phyloP scores from a whole-genome alignment of 2,329 filamentous ascomycete species.

The Colletotrichum theobromicola region DNA sequence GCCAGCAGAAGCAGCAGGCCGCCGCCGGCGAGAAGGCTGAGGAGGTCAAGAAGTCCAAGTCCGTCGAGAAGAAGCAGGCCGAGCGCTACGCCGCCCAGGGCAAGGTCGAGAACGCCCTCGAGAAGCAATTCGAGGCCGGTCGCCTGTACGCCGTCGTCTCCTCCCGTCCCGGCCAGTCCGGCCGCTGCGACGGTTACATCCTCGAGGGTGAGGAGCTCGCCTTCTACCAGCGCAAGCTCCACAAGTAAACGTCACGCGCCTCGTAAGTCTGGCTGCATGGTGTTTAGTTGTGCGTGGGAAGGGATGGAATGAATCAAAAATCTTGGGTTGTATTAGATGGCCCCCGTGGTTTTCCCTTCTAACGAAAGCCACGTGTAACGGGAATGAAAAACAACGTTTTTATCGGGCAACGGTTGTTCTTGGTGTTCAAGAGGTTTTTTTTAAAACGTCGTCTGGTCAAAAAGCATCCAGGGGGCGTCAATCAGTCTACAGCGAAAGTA shows the following conservation, averaged over 20 bases:
- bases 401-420: conserved; percentile 22
- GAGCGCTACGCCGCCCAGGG: conserved; percentile 80
- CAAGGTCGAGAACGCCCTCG: conserved; percentile 91
- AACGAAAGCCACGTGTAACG: conserved; percentile 10
- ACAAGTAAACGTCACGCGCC: conserved; percentile 75
- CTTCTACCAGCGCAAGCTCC: conserved; percentile 99
- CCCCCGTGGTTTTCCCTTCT: background rate
- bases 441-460: conserved; percentile 9
- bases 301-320: background rate
- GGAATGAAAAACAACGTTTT: conserved; percentile 22
- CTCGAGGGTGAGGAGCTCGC: conserved; percentile 99
- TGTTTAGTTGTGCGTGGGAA: background rate
- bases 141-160: conserved; percentile 93
- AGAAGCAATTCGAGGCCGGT: conserved; percentile 99
- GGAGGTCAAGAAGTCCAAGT: conserved; percentile 91
- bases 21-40: conserved; percentile 64
- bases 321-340: background rate
- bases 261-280: background rate
- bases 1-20: conserved; percentile 78
- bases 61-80: conserved; percentile 95
- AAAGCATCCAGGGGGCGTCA: conserved; percentile 7
- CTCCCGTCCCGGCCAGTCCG: conserved; percentile 94
- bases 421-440: conserved; percentile 22
- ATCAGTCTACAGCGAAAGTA: conserved; percentile 12
- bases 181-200: conserved; percentile 96